Percentiles rank a stretch among this genome's conserved stretches.
These are phyloP conservation scores for Paraphaeosphaeria minitans DNA, from an alignment of 2,329 filamentous ascomycete species.

Conservation along the genomic window DNA sequence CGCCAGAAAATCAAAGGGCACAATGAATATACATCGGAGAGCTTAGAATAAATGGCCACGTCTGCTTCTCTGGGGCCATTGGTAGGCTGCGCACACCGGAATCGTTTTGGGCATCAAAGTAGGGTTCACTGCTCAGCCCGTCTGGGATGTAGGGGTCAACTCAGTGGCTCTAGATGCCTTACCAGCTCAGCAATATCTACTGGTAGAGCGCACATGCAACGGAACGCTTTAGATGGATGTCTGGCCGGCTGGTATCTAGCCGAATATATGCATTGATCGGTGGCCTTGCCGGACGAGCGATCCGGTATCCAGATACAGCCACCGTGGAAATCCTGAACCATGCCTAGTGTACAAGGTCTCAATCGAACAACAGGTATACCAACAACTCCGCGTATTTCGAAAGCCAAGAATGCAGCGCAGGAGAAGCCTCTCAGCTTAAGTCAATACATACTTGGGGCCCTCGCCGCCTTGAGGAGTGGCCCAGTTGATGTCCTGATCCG, in stretches of 20 bases:
- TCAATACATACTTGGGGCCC: slow-evolving; percentile 69
- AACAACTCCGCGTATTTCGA: slow-evolving; percentile 5
- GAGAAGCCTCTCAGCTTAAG: slow-evolving; percentile 34
- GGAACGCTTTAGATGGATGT: neutral
- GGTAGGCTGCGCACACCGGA: slow-evolving; percentile 1
- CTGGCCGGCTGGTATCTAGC: neutral
- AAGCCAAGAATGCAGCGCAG: slow-evolving; percentile 8
- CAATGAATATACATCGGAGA: neutral
- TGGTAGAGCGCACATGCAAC: neutral
- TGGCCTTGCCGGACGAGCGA: neutral
- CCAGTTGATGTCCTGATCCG: slow-evolving; percentile 93
- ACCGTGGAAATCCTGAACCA: neutral
- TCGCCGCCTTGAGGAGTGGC: slow-evolving; percentile 90
- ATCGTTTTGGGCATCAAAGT: slow-evolving; percentile 4
- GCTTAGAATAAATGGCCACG: neutral
- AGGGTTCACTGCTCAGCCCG: neutral
- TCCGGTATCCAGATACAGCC: slow-evolving; percentile 10
- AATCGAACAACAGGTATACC: slow-evolving; percentile 7
- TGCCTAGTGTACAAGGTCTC: slow-evolving; percentile 6
- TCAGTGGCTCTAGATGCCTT: neutral
- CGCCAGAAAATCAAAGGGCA: neutral
- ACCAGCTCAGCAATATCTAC: neutral
- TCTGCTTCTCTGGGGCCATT: neutral
- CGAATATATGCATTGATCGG: slow-evolving; percentile 3
- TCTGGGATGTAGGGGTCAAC: neutral